phyloP scores from a whole-genome alignment of 2,329 filamentous ascomycete species.

The Albifimbria verrucaria region DNA sequence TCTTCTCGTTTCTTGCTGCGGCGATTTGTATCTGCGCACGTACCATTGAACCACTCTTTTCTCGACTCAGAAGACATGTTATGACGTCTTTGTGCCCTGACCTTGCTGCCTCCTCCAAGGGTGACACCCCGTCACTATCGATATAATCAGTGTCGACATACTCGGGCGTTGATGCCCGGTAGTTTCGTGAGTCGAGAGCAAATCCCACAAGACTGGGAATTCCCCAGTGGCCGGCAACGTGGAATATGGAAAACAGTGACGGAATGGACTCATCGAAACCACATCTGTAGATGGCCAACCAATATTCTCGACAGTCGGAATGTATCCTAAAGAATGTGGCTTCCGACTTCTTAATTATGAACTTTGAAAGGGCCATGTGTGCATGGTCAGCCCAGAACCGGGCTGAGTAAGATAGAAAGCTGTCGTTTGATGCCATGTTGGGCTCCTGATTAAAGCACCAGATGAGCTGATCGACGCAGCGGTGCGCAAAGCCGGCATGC shows the following conservation, averaged over 20 bases:
- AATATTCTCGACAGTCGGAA: background rate
- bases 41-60: background rate
- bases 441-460: background rate
- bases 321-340: background rate
- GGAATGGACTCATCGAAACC: background rate
- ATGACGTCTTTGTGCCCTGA: background rate
- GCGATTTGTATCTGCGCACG: background rate
- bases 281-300: background rate
- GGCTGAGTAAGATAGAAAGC: slow-evolving; percentile 5
- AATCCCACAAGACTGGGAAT: slow-evolving; percentile 6
- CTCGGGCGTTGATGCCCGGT: too few relatives aligned
- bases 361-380: slow-evolving; percentile 4
- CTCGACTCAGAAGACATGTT: background rate
- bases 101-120: background rate
- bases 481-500: background rate
- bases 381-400: slow-evolving; percentile 5
- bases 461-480: background rate
- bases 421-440: background rate
- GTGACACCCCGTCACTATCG: background rate
- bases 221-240: slow-evolving; percentile 9
- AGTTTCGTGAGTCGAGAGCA: background rate
- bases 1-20: background rate
- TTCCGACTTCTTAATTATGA: background rate
- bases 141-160: background rate
- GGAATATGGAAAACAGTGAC: slow-evolving; percentile 5